Evolutionary conservation across 1,284 basidiomycete species (phyloP), one percentile per base, ranked within the genome.

Genomic region (Ceratobasidium sp.): DNA sequence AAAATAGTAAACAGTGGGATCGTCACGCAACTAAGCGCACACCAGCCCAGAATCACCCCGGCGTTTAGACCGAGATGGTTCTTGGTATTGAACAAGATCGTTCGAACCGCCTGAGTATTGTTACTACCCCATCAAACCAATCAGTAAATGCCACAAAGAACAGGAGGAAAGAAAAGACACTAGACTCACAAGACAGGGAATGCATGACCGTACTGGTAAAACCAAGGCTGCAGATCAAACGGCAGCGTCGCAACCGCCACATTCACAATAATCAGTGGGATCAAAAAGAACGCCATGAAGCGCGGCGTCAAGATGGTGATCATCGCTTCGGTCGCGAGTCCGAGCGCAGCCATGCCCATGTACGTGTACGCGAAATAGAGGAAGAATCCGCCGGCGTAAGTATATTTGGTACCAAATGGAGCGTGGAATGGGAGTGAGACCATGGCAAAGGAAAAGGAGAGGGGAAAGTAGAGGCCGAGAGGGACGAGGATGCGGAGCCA

Each of bases 221-320:
- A 83, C 76, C 77, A 61, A 8, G 82, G 82, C 76, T 85, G 84
- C 5, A 87, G 81, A 74, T 86, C 85, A 64, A 83, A 81, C 1
- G 86, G 86, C 0, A 86, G 76, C 0, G 81, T 78, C 2, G 80
- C 83, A 46, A 84, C 83, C 0, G 84, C 83, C 56, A 87, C 83
- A 75, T 86, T 86, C 76, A 78, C 80, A 61, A 87, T 83, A 74
- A 87, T 86, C 78, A 87, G 76, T 49, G 82, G 80, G 46, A 84
- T 56, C 37, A 76, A 54, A 69, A 77, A 77, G 51, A 65, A 75
- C 7, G 74, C 65, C 49, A n/a, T n/a, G n/a, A n/a, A n/a, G n/a
- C n/a, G n/a, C n/a, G n/a, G n/a, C n/a, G n/a, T n/a, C n/a, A n/a
- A 75, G 43, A 75, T 46, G 11, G 76, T 76, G 51, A 77, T 64